Conservation (phyloP, 805 yeast species). For the Cyberlindnera mycetangii region DNA sequence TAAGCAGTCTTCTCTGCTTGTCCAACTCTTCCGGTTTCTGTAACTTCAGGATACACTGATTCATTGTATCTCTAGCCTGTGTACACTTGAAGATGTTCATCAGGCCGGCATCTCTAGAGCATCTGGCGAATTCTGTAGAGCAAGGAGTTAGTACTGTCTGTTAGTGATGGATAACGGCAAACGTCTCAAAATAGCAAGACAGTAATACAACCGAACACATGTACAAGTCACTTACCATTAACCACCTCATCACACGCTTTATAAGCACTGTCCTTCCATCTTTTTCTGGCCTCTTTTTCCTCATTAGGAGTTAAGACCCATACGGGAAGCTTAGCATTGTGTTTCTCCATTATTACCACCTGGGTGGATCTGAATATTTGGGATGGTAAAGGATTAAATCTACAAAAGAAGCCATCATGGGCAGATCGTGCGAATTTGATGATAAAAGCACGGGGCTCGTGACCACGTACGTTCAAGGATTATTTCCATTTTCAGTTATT, state of each 20-base stretch:
- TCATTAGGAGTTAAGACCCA: constrained; percentile 79
- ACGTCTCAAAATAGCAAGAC: too few relatives aligned
- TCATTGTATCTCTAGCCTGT: constrained; percentile 53
- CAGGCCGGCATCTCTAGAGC: constrained; percentile 61
- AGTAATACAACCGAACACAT: too few relatives aligned
- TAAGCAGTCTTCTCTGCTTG: constrained; percentile 60
- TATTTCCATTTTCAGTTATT: too few relatives aligned
- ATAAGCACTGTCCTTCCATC: constrained; percentile 68
- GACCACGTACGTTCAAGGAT: too few relatives aligned
- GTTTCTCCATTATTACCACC: constrained; percentile 22
- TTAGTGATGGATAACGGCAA: too few relatives aligned
- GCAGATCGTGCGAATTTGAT: too few relatives aligned
- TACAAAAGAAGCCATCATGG: too few relatives aligned
- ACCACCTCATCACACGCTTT: constrained; percentile 66
- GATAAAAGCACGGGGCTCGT: too few relatives aligned
- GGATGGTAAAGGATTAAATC: too few relatives aligned
- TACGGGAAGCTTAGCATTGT: constrained; percentile 48
- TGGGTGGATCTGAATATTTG: neutral
- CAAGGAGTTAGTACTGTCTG: neutral
- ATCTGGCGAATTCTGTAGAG: constrained; percentile 51
- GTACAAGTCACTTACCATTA: constrained; percentile 56
- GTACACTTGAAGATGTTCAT: constrained; percentile 68
- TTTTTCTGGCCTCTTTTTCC: constrained; percentile 66
- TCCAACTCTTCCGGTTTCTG: constrained; percentile 67
- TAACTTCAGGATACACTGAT: constrained; percentile 57